Evolutionary conservation across 441 rosid genomes (phyloP).

Genomic region (Lepidium campestre): DNA sequence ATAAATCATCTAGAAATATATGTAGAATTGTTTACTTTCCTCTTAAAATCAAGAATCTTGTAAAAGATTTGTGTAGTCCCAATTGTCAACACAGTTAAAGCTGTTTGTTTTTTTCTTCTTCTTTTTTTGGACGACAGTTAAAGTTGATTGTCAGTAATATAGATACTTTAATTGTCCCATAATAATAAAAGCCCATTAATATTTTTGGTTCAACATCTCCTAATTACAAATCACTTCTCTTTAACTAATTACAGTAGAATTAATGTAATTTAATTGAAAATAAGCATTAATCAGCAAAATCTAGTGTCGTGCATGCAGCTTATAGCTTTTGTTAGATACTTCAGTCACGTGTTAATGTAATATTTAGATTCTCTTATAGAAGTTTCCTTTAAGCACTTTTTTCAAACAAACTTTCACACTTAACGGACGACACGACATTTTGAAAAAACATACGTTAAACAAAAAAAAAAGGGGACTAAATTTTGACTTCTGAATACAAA

Average conservation of each 20-base stretch:
- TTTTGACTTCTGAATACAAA: slow-evolving; percentile 14
- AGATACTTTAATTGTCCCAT: neutral
- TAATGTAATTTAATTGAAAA: neutral
- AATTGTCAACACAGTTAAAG: neutral
- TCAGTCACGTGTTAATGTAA: slow-evolving; percentile 1
- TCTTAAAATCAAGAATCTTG: neutral
- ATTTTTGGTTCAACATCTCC: neutral
- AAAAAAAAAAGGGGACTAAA: neutral
- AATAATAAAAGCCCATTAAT: neutral
- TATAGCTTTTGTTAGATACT: neutral
- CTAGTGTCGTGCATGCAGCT: slow-evolving; percentile 13
- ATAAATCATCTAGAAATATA: neutral
- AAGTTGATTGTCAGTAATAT: neutral
- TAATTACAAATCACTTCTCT: neutral
- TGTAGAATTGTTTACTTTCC: neutral
- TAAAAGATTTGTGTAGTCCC: neutral
- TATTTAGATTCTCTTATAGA: slow-evolving; percentile 2
- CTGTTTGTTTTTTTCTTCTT: neutral
- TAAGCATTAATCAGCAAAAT: neutral
- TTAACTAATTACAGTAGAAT: neutral
- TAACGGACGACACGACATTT: neutral
- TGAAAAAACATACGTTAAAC: neutral
- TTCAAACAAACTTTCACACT: neutral
- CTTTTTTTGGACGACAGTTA: neutral
- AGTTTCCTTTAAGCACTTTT: slow-evolving; percentile 6